phyloP scores from a whole-genome alignment of 192 early-diverging fungal genomes.

The Coemansia sp. region DNA sequence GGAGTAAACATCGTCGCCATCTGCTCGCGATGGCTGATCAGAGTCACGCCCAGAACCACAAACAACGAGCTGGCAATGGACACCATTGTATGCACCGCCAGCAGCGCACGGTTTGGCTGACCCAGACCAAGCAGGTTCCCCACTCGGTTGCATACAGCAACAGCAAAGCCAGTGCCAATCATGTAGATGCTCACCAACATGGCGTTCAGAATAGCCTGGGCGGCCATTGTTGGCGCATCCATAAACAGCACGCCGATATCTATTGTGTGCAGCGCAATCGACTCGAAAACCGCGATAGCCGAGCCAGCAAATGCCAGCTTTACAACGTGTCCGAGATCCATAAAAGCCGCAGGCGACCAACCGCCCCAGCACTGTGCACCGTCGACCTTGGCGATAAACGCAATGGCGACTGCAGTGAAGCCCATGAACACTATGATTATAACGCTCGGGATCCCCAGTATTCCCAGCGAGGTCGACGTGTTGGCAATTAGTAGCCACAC shows the following conservation, averaged over 20 bases:
- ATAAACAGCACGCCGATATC: constrained; percentile 77
- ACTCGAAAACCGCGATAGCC: constrained; percentile 78
- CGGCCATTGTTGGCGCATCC: constrained; percentile 74
- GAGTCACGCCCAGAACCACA: constrained; percentile 56
- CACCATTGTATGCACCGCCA: constrained; percentile 44
- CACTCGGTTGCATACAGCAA: constrained; percentile 80
- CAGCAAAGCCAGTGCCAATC: constrained; percentile 68
- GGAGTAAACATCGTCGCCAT: constrained; percentile 61
- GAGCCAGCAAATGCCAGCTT: constrained; percentile 79
- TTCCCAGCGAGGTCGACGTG: constrained; percentile 58
- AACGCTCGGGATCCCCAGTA: constrained; percentile 71
- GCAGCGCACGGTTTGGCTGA: constrained; percentile 55
- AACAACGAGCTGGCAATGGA: constrained; percentile 58
- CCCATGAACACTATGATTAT: constrained; percentile 57
- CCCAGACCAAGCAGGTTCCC: constrained; percentile 73
- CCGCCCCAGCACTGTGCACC: constrained; percentile 86
- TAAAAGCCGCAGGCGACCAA: constrained; percentile 72
- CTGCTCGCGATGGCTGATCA: constrained; percentile 55
- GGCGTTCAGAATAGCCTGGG: constrained; percentile 78
- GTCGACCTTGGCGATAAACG: constrained; percentile 61
- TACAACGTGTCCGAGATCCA: constrained; percentile 61
- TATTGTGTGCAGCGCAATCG: constrained; percentile 75
- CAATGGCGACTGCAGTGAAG: constrained; percentile 52
- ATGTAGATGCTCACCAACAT: constrained; percentile 67
- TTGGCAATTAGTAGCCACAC: constrained; percentile 77